These are phyloP conservation scores for Alternaria gansuensis DNA, from an alignment of 2,329 filamentous ascomycete species.

Conservation along the genomic window DNA sequence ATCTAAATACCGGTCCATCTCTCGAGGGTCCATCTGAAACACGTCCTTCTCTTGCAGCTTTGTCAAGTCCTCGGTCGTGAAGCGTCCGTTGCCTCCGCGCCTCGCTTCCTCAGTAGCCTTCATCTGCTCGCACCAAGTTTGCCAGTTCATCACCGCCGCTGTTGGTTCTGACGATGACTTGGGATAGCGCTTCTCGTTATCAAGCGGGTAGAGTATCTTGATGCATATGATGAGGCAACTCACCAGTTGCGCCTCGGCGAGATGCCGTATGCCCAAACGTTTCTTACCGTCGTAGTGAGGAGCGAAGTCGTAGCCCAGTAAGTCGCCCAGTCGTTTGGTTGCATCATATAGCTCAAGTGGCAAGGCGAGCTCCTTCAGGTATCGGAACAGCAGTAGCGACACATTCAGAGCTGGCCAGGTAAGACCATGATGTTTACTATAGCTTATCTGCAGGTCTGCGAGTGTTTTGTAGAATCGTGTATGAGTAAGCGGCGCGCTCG, in stretches of 20 bases:
- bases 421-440: slow-evolving; percentile 73
- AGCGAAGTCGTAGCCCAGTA: slow-evolving; percentile 64
- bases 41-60: slow-evolving; percentile 70
- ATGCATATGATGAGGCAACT: slow-evolving; percentile 76
- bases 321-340: slow-evolving; percentile 64
- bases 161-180: slow-evolving; percentile 64
- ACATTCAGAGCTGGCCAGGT: slow-evolving; percentile 76
- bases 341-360: slow-evolving; percentile 74
- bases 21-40: slow-evolving; percentile 65
- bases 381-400: slow-evolving; percentile 72
- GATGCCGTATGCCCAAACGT: slow-evolving; percentile 47
- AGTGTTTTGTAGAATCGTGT: slow-evolving; percentile 72
- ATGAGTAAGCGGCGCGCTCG: slow-evolving; percentile 56
- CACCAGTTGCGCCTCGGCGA: slow-evolving; percentile 76
- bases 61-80: slow-evolving; percentile 57
- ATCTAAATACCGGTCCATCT: slow-evolving; percentile 79
- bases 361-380: slow-evolving; percentile 75
- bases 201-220: slow-evolving; percentile 82
- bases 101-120: slow-evolving; percentile 9
- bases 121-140: slow-evolving; percentile 64
- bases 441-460: slow-evolving; percentile 69
- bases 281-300: slow-evolving; percentile 58
- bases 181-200: slow-evolving; percentile 63
- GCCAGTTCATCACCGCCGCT: slow-evolving; percentile 74
- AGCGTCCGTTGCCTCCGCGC: slow-evolving; percentile 17